These are phyloP conservation scores for Sporopachydermia quercuum DNA, from an alignment of 805 yeast species.

Conservation along the genomic window DNA sequence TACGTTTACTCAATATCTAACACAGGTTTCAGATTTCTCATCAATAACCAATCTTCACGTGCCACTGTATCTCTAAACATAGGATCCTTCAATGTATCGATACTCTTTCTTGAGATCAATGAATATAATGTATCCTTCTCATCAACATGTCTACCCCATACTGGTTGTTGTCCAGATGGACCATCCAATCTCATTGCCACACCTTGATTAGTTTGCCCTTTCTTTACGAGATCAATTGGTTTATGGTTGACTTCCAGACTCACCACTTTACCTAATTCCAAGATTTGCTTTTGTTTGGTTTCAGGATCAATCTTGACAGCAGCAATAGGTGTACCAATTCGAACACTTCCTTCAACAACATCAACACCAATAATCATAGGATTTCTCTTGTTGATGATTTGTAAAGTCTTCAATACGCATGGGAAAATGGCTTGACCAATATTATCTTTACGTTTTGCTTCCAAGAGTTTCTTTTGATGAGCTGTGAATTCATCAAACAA, in stretches of 20 bases:
- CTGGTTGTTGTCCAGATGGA: constrained; percentile 84
- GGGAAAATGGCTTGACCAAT: constrained; percentile 87
- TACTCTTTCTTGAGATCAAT: constrained; percentile 75
- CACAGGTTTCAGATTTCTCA: constrained; percentile 75
- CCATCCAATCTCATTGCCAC: constrained; percentile 92
- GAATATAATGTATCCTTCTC: constrained; percentile 86
- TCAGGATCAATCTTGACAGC: constrained; percentile 82
- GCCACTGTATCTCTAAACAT: constrained; percentile 92
- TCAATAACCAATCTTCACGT: constrained; percentile 89
- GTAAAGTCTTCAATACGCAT: constrained; percentile 84
- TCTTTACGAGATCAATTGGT: constrained; percentile 62
- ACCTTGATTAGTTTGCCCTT: constrained; percentile 95
- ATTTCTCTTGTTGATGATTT: constrained; percentile 93
- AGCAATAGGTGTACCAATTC: constrained; percentile 90
- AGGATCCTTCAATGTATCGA: constrained; percentile 95
- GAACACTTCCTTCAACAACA: constrained; percentile 77
- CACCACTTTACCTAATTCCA: constrained; percentile 70
- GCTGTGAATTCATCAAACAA: constrained; percentile 89
- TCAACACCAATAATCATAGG: constrained; percentile 99
- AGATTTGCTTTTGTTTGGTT: constrained; percentile 56
- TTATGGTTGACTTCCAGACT: constrained; percentile 96
- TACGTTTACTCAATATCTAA: constrained; percentile 55
- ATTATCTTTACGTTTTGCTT: constrained; percentile 79
- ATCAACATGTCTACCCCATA: constrained; percentile 98
- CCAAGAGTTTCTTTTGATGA: constrained; percentile 78